Conservation (phyloP, 495 filamentous ascomycete genomes). For the Usnea hakonensis region DNA sequence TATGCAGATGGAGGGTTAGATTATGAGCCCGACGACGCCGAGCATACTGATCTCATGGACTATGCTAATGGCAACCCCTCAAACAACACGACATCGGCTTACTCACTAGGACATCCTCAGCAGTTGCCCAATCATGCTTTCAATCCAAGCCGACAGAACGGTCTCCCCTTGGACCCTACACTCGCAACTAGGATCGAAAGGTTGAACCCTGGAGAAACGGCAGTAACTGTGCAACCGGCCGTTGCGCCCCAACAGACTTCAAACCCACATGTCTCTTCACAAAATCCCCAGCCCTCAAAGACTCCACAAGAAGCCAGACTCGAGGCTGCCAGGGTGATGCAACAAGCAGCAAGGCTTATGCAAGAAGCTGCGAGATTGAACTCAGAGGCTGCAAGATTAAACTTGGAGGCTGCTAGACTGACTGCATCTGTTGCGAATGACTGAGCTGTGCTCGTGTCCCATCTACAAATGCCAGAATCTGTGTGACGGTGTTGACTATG, state of each 20-base stretch:
- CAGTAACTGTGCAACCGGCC: conserved; percentile 9
- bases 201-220: conserved; percentile 7
- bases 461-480: neutral
- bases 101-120: conserved; percentile 9
- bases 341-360: conserved; percentile 24
- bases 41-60: conserved; percentile 3
- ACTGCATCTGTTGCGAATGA: conserved; percentile 17
- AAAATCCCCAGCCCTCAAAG: neutral
- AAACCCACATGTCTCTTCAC: neutral
- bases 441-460: neutral
- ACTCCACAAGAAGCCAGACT: conserved; percentile 19
- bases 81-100: neutral
- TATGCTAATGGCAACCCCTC: conserved; percentile 9
- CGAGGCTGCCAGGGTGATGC: conserved; percentile 24
- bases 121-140: conserved; percentile 3
- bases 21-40: neutral
- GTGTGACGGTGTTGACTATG: neutral
- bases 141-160: neutral
- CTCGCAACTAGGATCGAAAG: conserved; percentile 8
- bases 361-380: conserved; percentile 24
- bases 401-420: conserved; percentile 23
- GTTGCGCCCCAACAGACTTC: conserved; percentile 1
- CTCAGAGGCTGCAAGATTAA: conserved; percentile 23
- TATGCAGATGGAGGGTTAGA: conserved; percentile 18
- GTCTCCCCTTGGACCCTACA: neutral